phyloP scores from a whole-genome alignment of 164 flowering plant species.

The Santalum album region DNA sequence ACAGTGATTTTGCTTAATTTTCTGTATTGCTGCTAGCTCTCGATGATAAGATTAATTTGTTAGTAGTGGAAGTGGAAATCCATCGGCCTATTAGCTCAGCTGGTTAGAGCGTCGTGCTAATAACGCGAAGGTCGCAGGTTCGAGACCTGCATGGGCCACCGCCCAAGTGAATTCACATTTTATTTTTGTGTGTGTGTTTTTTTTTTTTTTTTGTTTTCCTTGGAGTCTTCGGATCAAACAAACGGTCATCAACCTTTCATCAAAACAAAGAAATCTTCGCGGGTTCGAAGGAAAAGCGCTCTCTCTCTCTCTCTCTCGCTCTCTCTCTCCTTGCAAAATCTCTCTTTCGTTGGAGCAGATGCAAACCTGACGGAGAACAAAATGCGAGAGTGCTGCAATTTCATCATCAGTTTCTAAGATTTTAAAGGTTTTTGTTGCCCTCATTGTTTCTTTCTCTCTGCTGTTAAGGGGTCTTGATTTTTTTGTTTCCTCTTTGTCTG shows the following conservation, averaged over 20 bases:
- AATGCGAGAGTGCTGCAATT: background rate
- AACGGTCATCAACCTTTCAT: background rate
- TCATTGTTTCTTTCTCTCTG: too few species aligned
- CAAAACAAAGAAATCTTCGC: slow-evolving; percentile 18
- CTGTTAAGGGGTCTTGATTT: too few species aligned
- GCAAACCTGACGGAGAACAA: background rate
- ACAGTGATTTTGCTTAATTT: too few species aligned
- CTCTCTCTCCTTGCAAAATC: background rate
- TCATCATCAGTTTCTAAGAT: slow-evolving; percentile 6
- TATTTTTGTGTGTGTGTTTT: too few species aligned
- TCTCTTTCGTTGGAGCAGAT: background rate
- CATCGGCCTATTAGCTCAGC: slow-evolving; percentile 67
- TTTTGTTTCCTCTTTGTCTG: too few species aligned
- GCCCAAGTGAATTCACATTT: too few species aligned
- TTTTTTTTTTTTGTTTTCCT: too few species aligned
- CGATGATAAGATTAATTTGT: too few species aligned
- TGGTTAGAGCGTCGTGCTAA: slow-evolving; percentile 95
- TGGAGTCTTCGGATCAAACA: too few species aligned
- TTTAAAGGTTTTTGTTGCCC: slow-evolving; percentile 17
- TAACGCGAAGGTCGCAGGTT: slow-evolving; percentile 94
- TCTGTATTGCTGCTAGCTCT: too few species aligned
- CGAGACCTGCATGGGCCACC: slow-evolving; percentile 88
- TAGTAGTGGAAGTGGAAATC: too few species aligned
- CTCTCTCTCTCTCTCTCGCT: slow-evolving; percentile 19
- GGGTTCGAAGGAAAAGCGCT: slow-evolving; percentile 32